These are phyloP conservation scores for Metschnikowia chrysomelidarum DNA, from an alignment of 805 yeast species.

Conservation along the genomic window DNA sequence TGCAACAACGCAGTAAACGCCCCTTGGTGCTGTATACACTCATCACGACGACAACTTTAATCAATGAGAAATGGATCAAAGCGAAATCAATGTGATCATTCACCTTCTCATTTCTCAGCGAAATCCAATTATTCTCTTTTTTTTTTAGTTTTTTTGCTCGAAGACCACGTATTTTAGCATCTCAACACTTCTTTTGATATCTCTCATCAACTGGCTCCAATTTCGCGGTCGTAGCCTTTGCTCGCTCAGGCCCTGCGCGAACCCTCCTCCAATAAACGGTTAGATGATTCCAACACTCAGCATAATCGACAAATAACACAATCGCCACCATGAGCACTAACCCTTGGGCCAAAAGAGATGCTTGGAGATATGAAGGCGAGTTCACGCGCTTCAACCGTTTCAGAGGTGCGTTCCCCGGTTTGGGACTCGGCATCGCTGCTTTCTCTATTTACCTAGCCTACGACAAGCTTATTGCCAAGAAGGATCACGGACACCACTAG, in stretches of 20 bases:
- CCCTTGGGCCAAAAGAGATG: slow-evolving; percentile 59
- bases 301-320: slow-evolving; percentile 2
- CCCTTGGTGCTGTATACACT: no score
- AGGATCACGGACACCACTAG: slow-evolving; percentile 27
- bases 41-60: no score
- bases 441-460: slow-evolving; percentile 63
- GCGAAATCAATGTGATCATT: no score
- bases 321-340: slow-evolving; percentile 19
- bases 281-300: slow-evolving; percentile 8
- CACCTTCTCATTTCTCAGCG: no score
- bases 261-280: slow-evolving; percentile 19
- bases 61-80: no score
- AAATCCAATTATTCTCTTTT: no score
- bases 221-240: neutral
- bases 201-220: no score
- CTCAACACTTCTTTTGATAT: no score
- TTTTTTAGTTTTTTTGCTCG: no score
- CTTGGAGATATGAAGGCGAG: slow-evolving; percentile 87
- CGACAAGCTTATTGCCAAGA: slow-evolving; percentile 50
- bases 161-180: no score
- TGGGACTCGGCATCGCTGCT: slow-evolving; percentile 75
- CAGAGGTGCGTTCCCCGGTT: slow-evolving; percentile 75
- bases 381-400: slow-evolving; percentile 70
- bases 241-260: slow-evolving; percentile 14
- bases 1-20: no score